phyloP scores from a whole-genome alignment of 2,329 filamentous ascomycete genomes.

The Neofusicoccum umdonicola region DNA sequence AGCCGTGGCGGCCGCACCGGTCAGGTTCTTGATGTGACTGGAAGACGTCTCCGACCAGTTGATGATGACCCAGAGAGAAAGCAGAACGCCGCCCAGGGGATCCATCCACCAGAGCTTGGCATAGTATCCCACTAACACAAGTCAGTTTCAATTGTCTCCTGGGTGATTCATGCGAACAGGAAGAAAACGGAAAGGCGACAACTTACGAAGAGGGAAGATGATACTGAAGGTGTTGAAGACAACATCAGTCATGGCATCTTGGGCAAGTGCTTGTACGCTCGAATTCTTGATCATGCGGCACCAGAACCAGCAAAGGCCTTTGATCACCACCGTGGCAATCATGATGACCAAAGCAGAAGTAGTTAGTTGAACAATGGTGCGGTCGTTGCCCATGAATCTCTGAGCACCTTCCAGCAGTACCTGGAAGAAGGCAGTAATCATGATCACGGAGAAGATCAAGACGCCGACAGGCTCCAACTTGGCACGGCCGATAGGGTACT shows the following conservation, averaged over 20 bases:
- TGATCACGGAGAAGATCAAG: conserved; percentile 78
- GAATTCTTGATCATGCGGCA: conserved; percentile 83
- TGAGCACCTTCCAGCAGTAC: conserved; percentile 69
- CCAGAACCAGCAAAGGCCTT: conserved; percentile 81
- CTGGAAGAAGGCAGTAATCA: conserved; percentile 82
- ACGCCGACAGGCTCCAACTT: conserved; percentile 77
- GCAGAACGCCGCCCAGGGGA: conserved; percentile 70
- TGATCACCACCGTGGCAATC: conserved; percentile 76
- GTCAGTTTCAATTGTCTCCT: conserved; percentile 6
- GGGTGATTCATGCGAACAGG: neutral
- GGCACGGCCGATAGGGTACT: conserved; percentile 74
- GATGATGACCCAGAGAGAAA: conserved; percentile 76
- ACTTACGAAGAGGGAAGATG: conserved; percentile 70
- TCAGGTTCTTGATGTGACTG: conserved; percentile 77
- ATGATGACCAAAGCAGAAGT: conserved; percentile 75
- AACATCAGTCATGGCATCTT: conserved; percentile 70
- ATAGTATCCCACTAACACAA: conserved; percentile 63
- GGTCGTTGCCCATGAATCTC: conserved; percentile 60
- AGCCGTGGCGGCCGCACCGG: conserved; percentile 73
- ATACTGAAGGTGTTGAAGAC: conserved; percentile 91
- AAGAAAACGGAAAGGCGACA: neutral
- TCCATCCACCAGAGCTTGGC: conserved; percentile 81
- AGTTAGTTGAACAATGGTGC: conserved; percentile 69
- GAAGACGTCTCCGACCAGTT: conserved; percentile 74
- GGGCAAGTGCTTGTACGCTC: conserved; percentile 75